phyloP scores from a whole-genome alignment of 495 filamentous ascomycete species.

The Trichodelitschia bisporula region DNA sequence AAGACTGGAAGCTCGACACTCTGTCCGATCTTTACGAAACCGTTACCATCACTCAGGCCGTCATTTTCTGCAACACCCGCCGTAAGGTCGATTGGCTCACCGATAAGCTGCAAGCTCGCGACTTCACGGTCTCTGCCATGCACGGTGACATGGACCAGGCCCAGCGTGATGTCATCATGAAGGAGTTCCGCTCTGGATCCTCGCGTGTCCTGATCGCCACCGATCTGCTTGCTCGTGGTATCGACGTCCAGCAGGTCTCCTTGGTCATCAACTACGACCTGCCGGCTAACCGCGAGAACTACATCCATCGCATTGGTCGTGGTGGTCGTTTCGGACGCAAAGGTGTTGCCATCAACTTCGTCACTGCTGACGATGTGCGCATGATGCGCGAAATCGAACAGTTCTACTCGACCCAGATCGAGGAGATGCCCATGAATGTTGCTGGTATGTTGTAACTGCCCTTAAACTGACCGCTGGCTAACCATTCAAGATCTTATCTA shows the following conservation, averaged over 20 bases:
- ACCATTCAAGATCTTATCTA: slow-evolving; percentile 3
- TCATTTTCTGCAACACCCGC: slow-evolving; percentile 99
- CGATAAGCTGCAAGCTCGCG: slow-evolving; percentile 89
- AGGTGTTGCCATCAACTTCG: slow-evolving; percentile 99
- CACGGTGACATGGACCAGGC: slow-evolving; percentile 97
- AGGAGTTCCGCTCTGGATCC: slow-evolving; percentile 94
- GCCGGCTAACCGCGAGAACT: slow-evolving; percentile 97
- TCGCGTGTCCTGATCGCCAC: slow-evolving; percentile 96
- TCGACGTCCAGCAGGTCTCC: slow-evolving; percentile 97
- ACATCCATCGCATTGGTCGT: slow-evolving; percentile 98
- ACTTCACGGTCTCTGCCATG: slow-evolving; percentile 99
- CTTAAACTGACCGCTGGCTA: too few species aligned
- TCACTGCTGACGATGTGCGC: slow-evolving; percentile 94
- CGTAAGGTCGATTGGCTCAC: slow-evolving; percentile 99
- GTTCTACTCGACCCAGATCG: slow-evolving; percentile 61
- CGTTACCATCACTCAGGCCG: slow-evolving; percentile 95
- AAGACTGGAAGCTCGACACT: slow-evolving; percentile 99
- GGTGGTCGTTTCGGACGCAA: slow-evolving; percentile 97
- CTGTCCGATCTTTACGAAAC: slow-evolving; percentile 98
- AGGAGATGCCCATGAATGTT: slow-evolving; percentile 76
- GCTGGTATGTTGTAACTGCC: slow-evolving; percentile 24
- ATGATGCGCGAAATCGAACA: slow-evolving; percentile 95
- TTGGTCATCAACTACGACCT: slow-evolving; percentile 99
- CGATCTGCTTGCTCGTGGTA: slow-evolving; percentile 91
- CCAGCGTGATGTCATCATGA: slow-evolving; percentile 98